Base-by-base conservation (phyloP, 371 early-diverging fungal species). In the Circinella minor region DNA sequence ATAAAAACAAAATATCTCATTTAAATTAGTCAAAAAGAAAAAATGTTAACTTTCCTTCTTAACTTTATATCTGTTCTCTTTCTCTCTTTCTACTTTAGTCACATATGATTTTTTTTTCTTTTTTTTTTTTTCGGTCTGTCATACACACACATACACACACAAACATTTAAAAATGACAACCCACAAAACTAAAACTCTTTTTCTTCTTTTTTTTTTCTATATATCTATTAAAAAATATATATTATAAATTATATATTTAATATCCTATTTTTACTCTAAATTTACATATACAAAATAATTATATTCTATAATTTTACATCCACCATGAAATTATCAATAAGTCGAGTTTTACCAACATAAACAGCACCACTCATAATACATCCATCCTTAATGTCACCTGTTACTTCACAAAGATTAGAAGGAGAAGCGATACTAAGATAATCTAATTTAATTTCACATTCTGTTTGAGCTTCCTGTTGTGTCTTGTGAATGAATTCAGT, bases 301-400 rank as follows among this genome's bases (percentile, higher is more conserved):
- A 1, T n/a, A 27, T 17, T 55, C 57, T 70, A 70, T 37, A 65
- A 47, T 17, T 64, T 36, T 13, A 71, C 71, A 37, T 92, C 88
- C 7, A 94, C 67, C 36, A 95, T 76, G 9, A 96, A 69, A 77
- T 98, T 99, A 77, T 99, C 99, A 64, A 99, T 97, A 43, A 99
- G 80, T 38, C 99, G 83, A 9, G 98, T 96, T n/a, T 81, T 88
- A 47, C 97, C 97, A 49, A 97, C 89, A 69, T 84, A 88, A 36
- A 97, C 88, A 10, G 98, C 99, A 43, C 95, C 94, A 17, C 94
- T 94, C 38, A 97, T 82, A 57, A 99, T 91, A 37, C 93, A 75
- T 15, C 82, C 97, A 74, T 55, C 46, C 8, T 63, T 37, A 37
- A 79, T 75, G 2, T 74, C 68, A n/a, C 73, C 81, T 14, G 27